A percentile compares a stretch with the other conserved stretches of the same genome.
Evolutionary conservation across 2,329 filamentous ascomycete genomes (phyloP).

Genomic region (Falciphora oryzae): DNA sequence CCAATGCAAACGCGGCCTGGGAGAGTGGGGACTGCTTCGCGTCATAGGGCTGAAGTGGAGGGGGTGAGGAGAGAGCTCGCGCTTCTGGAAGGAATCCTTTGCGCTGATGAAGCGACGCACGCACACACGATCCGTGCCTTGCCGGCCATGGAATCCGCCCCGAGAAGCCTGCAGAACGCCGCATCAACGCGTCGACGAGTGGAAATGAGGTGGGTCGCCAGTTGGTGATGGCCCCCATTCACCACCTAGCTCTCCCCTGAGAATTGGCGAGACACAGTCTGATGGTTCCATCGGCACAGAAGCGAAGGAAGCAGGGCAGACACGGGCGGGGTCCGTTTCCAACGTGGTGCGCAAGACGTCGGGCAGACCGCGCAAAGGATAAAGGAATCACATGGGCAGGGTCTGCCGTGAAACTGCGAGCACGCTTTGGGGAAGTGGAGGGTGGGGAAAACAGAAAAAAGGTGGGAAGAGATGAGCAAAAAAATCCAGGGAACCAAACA

Average conservation of each 20-base stretch:
- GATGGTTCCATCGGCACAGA: too few species aligned
- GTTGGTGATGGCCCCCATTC: background rate
- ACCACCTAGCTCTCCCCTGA: background rate
- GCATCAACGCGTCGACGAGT: background rate
- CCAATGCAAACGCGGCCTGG: background rate
- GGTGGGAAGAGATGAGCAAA: background rate
- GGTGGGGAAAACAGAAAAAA: too few species aligned
- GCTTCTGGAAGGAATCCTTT: slow-evolving; percentile 3
- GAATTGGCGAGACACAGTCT: background rate
- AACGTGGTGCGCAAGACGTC: background rate
- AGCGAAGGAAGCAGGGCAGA: too few species aligned
- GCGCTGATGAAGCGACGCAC: background rate
- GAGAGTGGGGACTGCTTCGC: background rate
- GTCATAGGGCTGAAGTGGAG: slow-evolving; percentile 6
- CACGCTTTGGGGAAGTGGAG: too few species aligned
- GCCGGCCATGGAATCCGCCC: background rate
- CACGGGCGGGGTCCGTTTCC: too few species aligned
- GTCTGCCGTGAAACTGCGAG: background rate
- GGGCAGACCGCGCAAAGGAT: background rate
- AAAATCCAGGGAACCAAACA: too few species aligned
- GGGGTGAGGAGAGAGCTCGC: background rate
- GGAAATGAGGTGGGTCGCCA: background rate
- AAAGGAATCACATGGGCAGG: background rate
- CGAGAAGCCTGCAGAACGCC: background rate
- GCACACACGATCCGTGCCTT: background rate